phyloP scores from a whole-genome alignment of 1,139 yeast species.

The Kazachstania sp. region DNA sequence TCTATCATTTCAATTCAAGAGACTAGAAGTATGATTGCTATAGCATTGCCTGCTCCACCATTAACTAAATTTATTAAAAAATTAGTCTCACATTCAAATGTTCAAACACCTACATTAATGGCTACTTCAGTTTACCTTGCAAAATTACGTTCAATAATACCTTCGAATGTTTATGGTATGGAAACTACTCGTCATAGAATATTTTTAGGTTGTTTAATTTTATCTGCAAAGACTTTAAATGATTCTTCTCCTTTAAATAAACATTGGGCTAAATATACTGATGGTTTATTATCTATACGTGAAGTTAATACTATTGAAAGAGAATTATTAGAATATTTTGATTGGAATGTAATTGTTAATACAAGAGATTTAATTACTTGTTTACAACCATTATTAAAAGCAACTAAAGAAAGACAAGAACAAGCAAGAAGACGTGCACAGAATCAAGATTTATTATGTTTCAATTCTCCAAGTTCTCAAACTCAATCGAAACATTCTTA shows the following conservation, averaged over 20 bases:
- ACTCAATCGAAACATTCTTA: conserved; percentile 9
- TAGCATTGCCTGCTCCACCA: conserved; percentile 22
- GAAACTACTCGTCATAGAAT: conserved; percentile 91
- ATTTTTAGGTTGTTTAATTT: conserved; percentile 75
- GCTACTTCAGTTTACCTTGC: conserved; percentile 76
- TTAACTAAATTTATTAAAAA: conserved; percentile 60
- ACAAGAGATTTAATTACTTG: conserved; percentile 61
- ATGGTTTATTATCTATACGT: conserved; percentile 62
- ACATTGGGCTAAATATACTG: conserved; percentile 91
- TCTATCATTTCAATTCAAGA: conserved; percentile 55
- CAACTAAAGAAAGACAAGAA: conserved; percentile 42
- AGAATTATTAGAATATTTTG: conserved; percentile 69
- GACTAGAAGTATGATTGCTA: conserved; percentile 25
- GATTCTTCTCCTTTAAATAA: conserved; percentile 91
- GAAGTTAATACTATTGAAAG: conserved; percentile 91
- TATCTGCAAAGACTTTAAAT: conserved; percentile 84
- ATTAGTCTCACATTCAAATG: conserved; percentile 72
- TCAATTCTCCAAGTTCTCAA: conserved; percentile 14
- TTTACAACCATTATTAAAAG: conserved; percentile 65
- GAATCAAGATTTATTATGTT: conserved; percentile 7
- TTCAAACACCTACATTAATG: conserved; percentile 93
- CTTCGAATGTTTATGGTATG: conserved; percentile 86
- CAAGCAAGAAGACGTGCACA: background rate
- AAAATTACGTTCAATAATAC: conserved; percentile 66
- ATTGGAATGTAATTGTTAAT: conserved; percentile 72